Base-by-base conservation (phyloP, 2,329 filamentous ascomycete genomes). In the Botrytis fragariae region DNA sequence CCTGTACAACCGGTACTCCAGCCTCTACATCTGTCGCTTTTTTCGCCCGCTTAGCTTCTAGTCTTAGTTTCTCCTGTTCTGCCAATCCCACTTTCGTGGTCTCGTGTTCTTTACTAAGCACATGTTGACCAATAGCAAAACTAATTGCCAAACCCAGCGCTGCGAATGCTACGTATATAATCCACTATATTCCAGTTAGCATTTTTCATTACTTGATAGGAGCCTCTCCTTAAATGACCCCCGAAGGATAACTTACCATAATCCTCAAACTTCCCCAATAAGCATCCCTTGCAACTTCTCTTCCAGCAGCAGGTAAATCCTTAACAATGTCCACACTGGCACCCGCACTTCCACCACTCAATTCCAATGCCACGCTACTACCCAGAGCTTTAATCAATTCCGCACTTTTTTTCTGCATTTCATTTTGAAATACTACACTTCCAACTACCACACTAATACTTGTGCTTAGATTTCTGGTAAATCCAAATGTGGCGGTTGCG, bases 401-500 rank as follows among this genome's bases (percentile, higher is more conserved):
- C 0, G 73, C n/a, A 35, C 71, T 72, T 4, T 75, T 74, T 51
- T 80, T 80, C 62, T 79, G 75, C 79, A 82, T 81, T 62, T 84
- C 82, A 76, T 87, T 87, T 72, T 87, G 84, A 74, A 87, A 86
- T 7, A 87, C 83, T 0, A 86, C 85, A 2, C 84, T 83, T 16
- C 85, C 85, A 6, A 87, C 80, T 1, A 87, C 85, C 16, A 87
- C 82, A 0, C 84, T 85, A 51, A 86, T 82, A 0, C 85, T 81
- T 0, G 84, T 87, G 73, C 32, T 79, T 76, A 0, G 83, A 83
- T 9, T 87, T 73, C 37, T 78, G 74, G 29, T 92, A 88, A 12
- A 90, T 14, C 78, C 79, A 37, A 92, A 91, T 1, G 89, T 90
- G 0, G 90, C 87, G 0, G 90, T 93, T 0, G 88, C 90, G 1